These are phyloP conservation scores for Hymenoscyphus albidus DNA, from an alignment of 2,329 filamentous ascomycete species.

Conservation along the genomic window DNA sequence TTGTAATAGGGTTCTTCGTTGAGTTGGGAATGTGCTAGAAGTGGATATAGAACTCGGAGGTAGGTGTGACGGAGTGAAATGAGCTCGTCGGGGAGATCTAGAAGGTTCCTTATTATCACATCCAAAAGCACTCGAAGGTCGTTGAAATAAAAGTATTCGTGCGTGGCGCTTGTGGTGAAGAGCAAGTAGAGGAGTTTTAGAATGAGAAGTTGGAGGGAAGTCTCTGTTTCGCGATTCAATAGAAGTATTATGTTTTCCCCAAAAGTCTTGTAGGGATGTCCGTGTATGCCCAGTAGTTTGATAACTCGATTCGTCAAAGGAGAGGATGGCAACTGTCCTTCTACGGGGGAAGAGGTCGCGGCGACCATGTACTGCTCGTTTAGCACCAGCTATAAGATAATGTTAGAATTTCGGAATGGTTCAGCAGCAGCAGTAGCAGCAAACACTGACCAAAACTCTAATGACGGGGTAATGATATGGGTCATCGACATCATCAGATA, in stretches of 20 bases:
- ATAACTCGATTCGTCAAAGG: constrained; percentile 87
- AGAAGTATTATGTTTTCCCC: constrained; percentile 96
- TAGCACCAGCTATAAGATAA: constrained; percentile 68
- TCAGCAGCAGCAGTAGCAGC: background rate
- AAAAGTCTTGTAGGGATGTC: constrained; percentile 83
- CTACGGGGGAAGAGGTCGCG: constrained; percentile 44
- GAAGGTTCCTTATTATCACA: constrained; percentile 93
- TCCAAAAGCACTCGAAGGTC: constrained; percentile 91
- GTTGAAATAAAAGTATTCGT: constrained; percentile 99
- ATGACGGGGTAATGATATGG: constrained; percentile 97
- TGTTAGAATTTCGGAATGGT: background rate
- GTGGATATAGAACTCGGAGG: constrained; percentile 82
- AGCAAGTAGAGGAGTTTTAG: constrained; percentile 92
- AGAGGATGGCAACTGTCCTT: constrained; percentile 32
- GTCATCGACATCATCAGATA: constrained; percentile 82
- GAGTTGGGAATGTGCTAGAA: constrained; percentile 88
- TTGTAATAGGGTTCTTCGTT: constrained; percentile 88
- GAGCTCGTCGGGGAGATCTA: constrained; percentile 86
- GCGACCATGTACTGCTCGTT: constrained; percentile 98
- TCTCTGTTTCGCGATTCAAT: constrained; percentile 91
- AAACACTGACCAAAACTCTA: constrained; percentile 71
- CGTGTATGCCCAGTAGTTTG: constrained; percentile 80
- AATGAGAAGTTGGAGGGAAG: constrained; percentile 91
- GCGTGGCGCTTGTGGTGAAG: constrained; percentile 86
- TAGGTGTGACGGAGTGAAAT: constrained; percentile 84